Evolutionary conservation across 1,284 basidiomycete genomes (phyloP), one percentile per base, ranked within the genome.

Genomic region (Wallemia mellicola): DNA sequence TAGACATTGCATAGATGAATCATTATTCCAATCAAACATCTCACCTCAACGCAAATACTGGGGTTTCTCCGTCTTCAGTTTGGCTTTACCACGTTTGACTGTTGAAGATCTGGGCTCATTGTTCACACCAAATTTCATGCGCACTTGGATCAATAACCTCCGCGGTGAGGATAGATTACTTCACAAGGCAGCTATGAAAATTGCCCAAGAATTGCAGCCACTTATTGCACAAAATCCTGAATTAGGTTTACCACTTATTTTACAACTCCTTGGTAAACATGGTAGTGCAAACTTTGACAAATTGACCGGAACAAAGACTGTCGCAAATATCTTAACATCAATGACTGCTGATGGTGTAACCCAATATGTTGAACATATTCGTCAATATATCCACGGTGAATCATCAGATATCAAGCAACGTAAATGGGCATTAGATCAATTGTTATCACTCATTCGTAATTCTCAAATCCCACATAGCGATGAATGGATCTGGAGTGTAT

Each of bases 111-210:
- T 91, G 64, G 82, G 86, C 0, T 80, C 86, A 74, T 74, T 96
- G 22, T 94, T 96, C 71, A 92, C 87, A 14, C 82, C 83, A 65
- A 92, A 95, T 69, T 86, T 95, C 66, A 91, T 96, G 84, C 81
- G 88, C 54, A 83, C 83, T 38, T 92, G 89, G 85, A 91, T 94
- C 64, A 94, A 92, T 69, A 88, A 96, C 67, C 76, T 98, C 24
- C 82, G 86, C 0, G 82, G 83, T 60, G 76, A 77, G 60, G 88
- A 95, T 69, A 77, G 89, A 60, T 81, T 88, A 68, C 72, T 95
- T 28, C 86, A 95, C 73, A 88, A 86, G 70, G 81, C 83, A 25
- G 87, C 89, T 1, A 76, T 76, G 60, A 79, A 83, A 67, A 80
- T 84, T 66, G 86, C 83, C 67, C 59, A 79, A 71, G 22, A 30